A percentile compares a stretch with the other conserved stretches of the same genome.
phyloP scores from a whole-genome alignment of 768 basidiomycete genomes.

The Amyloporia xantha region DNA sequence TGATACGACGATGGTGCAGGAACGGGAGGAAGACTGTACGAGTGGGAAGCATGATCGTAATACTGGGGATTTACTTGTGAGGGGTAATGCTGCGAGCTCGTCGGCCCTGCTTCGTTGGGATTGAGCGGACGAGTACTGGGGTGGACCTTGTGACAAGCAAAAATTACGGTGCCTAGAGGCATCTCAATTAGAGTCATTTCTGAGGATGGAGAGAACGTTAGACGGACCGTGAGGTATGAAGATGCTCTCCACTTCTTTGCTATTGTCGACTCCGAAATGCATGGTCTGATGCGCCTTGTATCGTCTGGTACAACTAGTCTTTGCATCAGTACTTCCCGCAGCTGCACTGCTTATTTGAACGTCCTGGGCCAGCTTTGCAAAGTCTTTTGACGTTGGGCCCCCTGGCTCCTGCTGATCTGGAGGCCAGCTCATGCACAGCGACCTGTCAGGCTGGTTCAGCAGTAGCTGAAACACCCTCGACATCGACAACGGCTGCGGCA shows the following conservation, averaged over 20 bases:
- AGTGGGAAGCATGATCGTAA: slow-evolving; percentile 21
- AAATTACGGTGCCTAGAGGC: slow-evolving; percentile 54
- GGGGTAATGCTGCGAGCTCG: slow-evolving; percentile 21
- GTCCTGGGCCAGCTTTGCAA: slow-evolving; percentile 56
- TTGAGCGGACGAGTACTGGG: slow-evolving; percentile 15
- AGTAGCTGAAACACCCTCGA: slow-evolving; percentile 77
- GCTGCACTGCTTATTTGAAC: slow-evolving; percentile 52
- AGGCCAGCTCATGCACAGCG: slow-evolving; percentile 70
- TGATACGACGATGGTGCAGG: slow-evolving; percentile 17
- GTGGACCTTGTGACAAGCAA: slow-evolving; percentile 66
- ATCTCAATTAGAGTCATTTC: slow-evolving; percentile 5
- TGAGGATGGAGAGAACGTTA: slow-evolving; percentile 14
- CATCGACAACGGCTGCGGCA: slow-evolving; percentile 45
- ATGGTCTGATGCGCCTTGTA: slow-evolving; percentile 69
- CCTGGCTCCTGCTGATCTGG: slow-evolving; percentile 43
- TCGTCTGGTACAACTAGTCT: slow-evolving; percentile 81
- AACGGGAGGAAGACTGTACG: slow-evolving; percentile 23
- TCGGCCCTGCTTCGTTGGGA: slow-evolving; percentile 6
- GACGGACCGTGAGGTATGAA: slow-evolving; percentile 80
- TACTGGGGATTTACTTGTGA: slow-evolving; percentile 19
- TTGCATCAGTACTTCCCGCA: slow-evolving; percentile 57
- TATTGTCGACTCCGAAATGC: slow-evolving; percentile 37
- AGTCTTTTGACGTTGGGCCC: slow-evolving; percentile 31
- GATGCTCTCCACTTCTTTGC: slow-evolving; percentile 73
- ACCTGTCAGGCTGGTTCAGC: slow-evolving; percentile 48